Base-by-base conservation (phyloP, 2,329 filamentous ascomycete genomes). In the Hypoxylon sp. region DNA sequence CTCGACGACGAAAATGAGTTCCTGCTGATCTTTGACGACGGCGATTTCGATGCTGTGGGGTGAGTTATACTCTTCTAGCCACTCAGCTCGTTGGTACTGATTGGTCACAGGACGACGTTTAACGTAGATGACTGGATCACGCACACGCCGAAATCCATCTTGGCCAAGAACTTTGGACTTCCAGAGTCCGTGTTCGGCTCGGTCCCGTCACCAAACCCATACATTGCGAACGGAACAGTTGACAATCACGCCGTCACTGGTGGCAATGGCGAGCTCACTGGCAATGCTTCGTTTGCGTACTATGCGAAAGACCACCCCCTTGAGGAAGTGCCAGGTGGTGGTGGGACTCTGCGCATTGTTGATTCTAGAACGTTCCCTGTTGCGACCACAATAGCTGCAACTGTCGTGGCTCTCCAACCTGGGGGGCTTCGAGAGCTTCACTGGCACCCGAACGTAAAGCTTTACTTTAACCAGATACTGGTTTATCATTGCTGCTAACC, bases 141-240 rank as follows among this genome's bases (percentile, higher is more conserved):
- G 0, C 87, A 89, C 68, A 90, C 87, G 0, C 87, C 88, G 0
- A 83, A 81, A 47, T 75, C 78, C 1, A 78, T 90, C 40, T 76
- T 90, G 0, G 86, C 87, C 29, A 89, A 88, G 75, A 90, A 89
- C 75, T 89, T 90, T 62, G 85, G 85, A 18, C 79, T 90, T 17
- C 77, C 83, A 45, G 78, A 80, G 18, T 81, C 81, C 0, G 79
- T 87, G 41, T 89, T 90, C 60, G 77, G 83, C 61, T 78, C 77
- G 5, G 75, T 89, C 18, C 86, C 86, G 0, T 67, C 77, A 0
- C 77, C 80, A 1, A 83, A 83, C 64, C 86, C 86, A 0, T 88
- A 88, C 70, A 89, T 90, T 63, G 67, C 83, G 46, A 84, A 86
- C 60, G 82, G 77, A 26, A 85, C 82, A 0, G 72, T 83, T 46